These are phyloP conservation scores for Cornus kousa DNA, from an alignment of 148 eudicot genomes.

Conservation along the genomic window DNA sequence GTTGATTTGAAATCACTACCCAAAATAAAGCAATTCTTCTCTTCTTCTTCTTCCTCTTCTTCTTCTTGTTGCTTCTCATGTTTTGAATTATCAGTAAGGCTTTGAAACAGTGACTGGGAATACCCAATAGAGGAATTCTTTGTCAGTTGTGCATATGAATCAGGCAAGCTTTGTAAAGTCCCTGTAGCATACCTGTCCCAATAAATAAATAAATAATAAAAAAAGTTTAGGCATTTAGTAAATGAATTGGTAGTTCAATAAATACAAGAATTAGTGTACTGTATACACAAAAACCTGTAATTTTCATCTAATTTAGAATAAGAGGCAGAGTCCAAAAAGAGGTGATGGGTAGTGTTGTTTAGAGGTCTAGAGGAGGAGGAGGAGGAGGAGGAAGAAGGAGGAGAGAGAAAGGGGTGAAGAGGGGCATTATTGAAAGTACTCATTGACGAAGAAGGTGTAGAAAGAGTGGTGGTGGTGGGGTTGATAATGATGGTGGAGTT, in stretches of 20 bases:
- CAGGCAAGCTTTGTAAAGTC: background rate
- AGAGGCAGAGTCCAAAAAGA: conserved; percentile 6
- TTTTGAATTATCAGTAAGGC: background rate
- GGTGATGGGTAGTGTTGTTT: conserved; percentile 6
- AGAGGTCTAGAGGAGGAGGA: background rate
- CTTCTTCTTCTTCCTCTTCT: background rate
- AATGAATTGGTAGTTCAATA: background rate
- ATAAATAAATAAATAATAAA: too few relatives aligned
- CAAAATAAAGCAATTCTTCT: conserved; percentile 7
- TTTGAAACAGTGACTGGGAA: background rate
- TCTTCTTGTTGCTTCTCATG: background rate
- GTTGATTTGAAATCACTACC: background rate
- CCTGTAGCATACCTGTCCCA: conserved; percentile 1
- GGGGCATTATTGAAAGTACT: too few relatives aligned
- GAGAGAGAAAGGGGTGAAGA: background rate
- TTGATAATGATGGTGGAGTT: background rate
- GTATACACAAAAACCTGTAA: background rate
- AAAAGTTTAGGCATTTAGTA: background rate
- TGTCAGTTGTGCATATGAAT: background rate
- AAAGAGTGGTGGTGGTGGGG: background rate
- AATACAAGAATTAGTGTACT: background rate
- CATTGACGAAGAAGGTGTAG: background rate
- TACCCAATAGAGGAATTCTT: conserved; percentile 2
- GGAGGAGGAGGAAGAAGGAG: background rate
- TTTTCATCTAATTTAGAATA: background rate